Evolutionary conservation across 1,284 basidiomycete species (phyloP).

Genomic region (Malassezia obtusa): DNA sequence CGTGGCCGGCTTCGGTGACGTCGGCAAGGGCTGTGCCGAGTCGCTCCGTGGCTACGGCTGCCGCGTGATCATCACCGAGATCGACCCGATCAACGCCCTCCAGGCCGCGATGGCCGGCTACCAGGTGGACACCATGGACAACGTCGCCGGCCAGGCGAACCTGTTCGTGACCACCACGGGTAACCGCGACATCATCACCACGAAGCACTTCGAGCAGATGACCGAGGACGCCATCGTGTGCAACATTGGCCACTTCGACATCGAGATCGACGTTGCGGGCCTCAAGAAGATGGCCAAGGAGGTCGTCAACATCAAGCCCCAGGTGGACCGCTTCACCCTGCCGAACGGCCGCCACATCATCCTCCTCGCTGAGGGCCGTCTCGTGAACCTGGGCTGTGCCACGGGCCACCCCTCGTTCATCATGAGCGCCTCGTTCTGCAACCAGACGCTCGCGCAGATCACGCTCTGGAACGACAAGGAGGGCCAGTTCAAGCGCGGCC

Average conservation of each 20-base stretch:
- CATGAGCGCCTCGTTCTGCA: constrained; percentile 99
- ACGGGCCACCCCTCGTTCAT: constrained; percentile 61
- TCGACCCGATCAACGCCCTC: constrained; percentile 98
- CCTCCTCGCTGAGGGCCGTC: constrained; percentile 93
- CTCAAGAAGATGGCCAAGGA: constrained; percentile 83
- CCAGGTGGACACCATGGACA: constrained; percentile 97
- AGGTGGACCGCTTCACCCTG: constrained; percentile 97
- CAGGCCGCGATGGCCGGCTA: constrained; percentile 99
- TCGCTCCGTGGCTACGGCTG: constrained; percentile 92
- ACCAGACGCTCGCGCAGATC: constrained; percentile 97
- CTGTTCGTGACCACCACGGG: constrained; percentile 98
- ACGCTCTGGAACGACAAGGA: constrained; percentile 82
- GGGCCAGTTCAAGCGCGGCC: constrained; percentile 62
- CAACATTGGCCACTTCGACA: constrained; percentile 98
- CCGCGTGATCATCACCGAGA: constrained; percentile 92
- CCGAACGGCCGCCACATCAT: constrained; percentile 63
- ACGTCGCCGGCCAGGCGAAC: constrained; percentile 76
- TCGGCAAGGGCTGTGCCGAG: constrained; percentile 98
- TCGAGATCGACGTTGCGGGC: constrained; percentile 98
- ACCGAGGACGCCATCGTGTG: constrained; percentile 96
- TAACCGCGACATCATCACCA: constrained; percentile 94
- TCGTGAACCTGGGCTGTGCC: constrained; percentile 90
- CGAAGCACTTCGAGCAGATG: constrained; percentile 86
- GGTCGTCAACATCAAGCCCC: constrained; percentile 89
- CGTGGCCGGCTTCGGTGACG: constrained; percentile 96